Conservation (phyloP, 345 rosid species). For the Microthlaspi erraticum region DNA sequence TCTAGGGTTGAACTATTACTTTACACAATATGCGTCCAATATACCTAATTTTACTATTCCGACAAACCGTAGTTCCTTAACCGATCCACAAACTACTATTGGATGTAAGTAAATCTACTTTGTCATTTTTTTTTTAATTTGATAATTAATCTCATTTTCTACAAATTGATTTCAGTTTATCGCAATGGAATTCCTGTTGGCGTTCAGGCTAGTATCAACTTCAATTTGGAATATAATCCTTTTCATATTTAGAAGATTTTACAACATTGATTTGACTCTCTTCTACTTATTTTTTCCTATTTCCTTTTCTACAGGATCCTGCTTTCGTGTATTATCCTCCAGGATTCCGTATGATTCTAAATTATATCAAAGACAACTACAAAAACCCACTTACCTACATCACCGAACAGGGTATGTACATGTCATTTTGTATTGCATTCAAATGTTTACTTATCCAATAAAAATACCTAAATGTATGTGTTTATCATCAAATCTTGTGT, state of each 20-base stretch:
- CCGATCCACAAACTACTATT: constrained; percentile 29
- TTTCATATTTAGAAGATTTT: neutral
- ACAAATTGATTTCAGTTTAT: neutral
- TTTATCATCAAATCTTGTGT: neutral
- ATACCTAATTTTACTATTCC: neutral
- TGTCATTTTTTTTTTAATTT: too few relatives aligned
- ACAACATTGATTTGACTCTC: neutral
- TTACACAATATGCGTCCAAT: constrained; percentile 36
- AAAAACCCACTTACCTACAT: constrained; percentile 36
- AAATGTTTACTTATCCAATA: neutral
- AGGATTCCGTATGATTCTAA: constrained; percentile 30
- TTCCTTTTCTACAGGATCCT: neutral
- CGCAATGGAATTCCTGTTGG: constrained; percentile 5
- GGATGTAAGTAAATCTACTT: constrained; percentile 18
- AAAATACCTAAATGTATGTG: neutral
- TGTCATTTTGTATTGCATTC: neutral
- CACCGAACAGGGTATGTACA: constrained; percentile 31
- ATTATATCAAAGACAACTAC: constrained; percentile 23
- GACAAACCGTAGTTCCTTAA: constrained; percentile 4
- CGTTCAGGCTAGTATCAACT: neutral
- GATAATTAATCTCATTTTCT: neutral
- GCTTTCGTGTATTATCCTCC: constrained; percentile 29
- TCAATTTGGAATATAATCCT: neutral
- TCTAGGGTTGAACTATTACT: constrained; percentile 40
- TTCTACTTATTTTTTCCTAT: too few relatives aligned